A percentile compares a stretch with the other conserved stretches of the same genome.
Conservation (phyloP, 257 asterid species). For the Ilex aquifolium region DNA sequence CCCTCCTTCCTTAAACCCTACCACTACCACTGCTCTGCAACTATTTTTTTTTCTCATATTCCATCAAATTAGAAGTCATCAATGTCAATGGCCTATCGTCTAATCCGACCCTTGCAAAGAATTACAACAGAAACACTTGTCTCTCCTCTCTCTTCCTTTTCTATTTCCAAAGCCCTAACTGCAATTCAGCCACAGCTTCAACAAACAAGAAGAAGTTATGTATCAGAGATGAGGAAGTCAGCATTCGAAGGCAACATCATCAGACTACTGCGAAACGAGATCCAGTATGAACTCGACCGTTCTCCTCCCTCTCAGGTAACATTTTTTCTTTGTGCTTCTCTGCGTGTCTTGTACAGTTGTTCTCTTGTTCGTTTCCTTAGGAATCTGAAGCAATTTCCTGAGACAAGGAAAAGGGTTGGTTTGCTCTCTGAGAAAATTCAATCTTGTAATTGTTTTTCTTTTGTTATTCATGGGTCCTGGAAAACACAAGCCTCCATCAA, state of each 20-base stretch:
- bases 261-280: constrained; percentile 71
- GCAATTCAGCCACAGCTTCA: background rate
- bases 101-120: background rate
- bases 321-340: background rate
- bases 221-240: constrained; percentile 62
- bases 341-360: too few species aligned
- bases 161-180: background rate
- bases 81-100: background rate
- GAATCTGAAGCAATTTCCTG: too few species aligned
- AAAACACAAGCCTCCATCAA: too few species aligned
- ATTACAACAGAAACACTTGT: background rate
- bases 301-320: constrained; percentile 58
- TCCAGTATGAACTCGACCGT: constrained; percentile 62
- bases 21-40: background rate
- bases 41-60: background rate
- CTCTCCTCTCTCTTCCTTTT: background rate
- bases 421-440: too few species aligned
- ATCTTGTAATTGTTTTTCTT: too few species aligned
- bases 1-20: background rate
- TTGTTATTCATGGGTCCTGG: too few species aligned
- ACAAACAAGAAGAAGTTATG: constrained; percentile 30
- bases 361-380: too few species aligned
- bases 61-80: background rate
- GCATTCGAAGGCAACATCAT: constrained; percentile 74
- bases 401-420: too few species aligned